Base-by-base conservation (phyloP, 2,329 filamentous ascomycete genomes). In the Botrytis galanthina region DNA sequence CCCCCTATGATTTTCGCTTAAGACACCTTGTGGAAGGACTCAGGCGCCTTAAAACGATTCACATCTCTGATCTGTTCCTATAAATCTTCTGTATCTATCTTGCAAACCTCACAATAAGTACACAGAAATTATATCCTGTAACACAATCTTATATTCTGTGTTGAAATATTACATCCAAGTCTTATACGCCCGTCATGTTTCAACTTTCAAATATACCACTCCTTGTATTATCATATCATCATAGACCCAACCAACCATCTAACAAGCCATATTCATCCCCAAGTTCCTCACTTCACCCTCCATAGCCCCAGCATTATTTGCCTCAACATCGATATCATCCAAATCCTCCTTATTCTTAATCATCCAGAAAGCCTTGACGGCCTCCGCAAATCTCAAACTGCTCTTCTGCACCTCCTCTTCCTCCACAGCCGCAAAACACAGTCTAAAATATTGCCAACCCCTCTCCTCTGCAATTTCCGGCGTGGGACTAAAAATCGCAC, bases 361-460 rank as follows among this genome's bases (percentile, higher is more conserved):
- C 76, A 87, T 86, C 91, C 93, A 97, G 82, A 97, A 98, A 37
- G 85, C 87, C 74, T 89, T 87, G 32, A 93, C 87, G 0, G 91
- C 94, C 48, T 89, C 86, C 0, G 88, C 89, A 78, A 97, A 90
- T 39, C 91, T 83, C 79, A 87, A 83, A 10, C 88, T 90, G 75
- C 90, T 89, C 8, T 83, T 82, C 37, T 86, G 87, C 8, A 97
- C 84, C 59, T 92, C 88, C 57, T 91, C 90, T 72, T 91, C 91
- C n/a, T 88, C 85, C 82, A 94, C 91, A 1, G 94, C 93, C 1
- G 93, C 94, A 83, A 97, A 98, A 83, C 93, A 97, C 51, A 98
- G 80, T 22, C 95, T 85, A 81, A 90, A 90, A 81, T 91, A 95
- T 77, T 87, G 87, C 89, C 91, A 95, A 4, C 89, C 91, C 60